A percentile compares a stretch with the other conserved stretches of the same genome.
Evolutionary conservation across 2,329 filamentous ascomycete species (phyloP).

Genomic region (Pseudocercospora musae): DNA sequence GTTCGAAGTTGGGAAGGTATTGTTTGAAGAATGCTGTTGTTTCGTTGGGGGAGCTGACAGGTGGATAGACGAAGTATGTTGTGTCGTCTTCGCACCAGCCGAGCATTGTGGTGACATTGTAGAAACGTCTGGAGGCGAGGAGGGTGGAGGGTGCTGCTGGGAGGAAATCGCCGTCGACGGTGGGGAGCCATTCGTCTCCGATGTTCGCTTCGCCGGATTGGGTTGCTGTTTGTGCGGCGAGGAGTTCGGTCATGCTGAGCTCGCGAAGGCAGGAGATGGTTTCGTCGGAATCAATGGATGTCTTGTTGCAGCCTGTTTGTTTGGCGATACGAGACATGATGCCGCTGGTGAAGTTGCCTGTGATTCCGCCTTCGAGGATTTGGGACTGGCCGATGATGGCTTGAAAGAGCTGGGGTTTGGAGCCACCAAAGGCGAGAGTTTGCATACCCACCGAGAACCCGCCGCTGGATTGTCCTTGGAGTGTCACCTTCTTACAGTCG

Average conservation of each 20-base stretch:
- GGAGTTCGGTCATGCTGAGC: slow-evolving; percentile 43
- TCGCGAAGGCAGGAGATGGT: slow-evolving; percentile 49
- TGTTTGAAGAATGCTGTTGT: slow-evolving; percentile 40
- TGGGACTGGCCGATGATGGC: slow-evolving; percentile 49
- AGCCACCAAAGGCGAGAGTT: slow-evolving; percentile 49
- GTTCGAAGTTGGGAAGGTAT: slow-evolving; percentile 41
- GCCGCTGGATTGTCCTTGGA: slow-evolving; percentile 41
- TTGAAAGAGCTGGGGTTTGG: slow-evolving; percentile 45
- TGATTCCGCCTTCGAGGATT: slow-evolving; percentile 50
- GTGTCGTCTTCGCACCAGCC: slow-evolving; percentile 47
- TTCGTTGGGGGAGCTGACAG: slow-evolving; percentile 32
- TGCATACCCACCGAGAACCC: slow-evolving; percentile 38
- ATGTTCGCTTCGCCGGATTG: slow-evolving; percentile 39
- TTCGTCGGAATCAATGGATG: slow-evolving; percentile 39
- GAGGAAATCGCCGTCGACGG: slow-evolving; percentile 50
- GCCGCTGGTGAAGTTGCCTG: slow-evolving; percentile 46
- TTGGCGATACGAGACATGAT: slow-evolving; percentile 46
- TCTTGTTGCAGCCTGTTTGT: slow-evolving; percentile 44
- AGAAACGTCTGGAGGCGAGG: slow-evolving; percentile 38
- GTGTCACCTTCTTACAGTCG: slow-evolving; percentile 45
- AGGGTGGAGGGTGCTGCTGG: slow-evolving; percentile 42
- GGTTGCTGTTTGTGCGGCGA: slow-evolving; percentile 46
- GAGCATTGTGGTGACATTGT: slow-evolving; percentile 40
- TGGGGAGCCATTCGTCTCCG: slow-evolving; percentile 53
- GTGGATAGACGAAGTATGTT: slow-evolving; percentile 35